Evolutionary conservation across 2,329 filamentous ascomycete genomes (phyloP), one percentile per base, ranked within the genome.

Genomic region (Coniochaeta sp.): DNA sequence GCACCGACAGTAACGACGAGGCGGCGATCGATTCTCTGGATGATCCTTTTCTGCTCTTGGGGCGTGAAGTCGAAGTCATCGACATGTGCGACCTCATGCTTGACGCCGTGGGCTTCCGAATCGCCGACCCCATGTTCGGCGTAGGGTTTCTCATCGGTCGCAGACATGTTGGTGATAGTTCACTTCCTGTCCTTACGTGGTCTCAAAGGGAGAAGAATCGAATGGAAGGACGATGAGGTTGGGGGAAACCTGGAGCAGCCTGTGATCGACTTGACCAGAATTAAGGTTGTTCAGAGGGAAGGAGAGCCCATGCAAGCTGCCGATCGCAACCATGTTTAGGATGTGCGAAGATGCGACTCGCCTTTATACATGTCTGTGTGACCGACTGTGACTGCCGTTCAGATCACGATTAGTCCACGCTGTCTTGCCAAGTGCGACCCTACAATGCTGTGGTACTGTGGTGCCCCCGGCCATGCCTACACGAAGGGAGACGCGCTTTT

Each of bases 21-120:
- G 2, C 87, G 83, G 32, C 79, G 75, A 72, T 96, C 91, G 65
- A 95, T 78, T 14, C 85, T 83, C 60, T 81, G 79, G 47, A 92
- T 84, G 67, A 95, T 90, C 47, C 75, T 81, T 69, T 77, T 83
- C 74, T 89, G 83, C 73, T 93, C 86, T 19, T 78, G 73, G 0
- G 79, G 78, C 0, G 83, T 80, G 72, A 88, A 86, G 58, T 76
- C 79, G 63, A 56, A 56, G 54, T 56, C 54, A 24, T 38, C 54
- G 16, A 56, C 54, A 24, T n/a, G 19, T 16, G 34, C 17, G 24
- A 24, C 28, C 19, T 34, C 19, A 8, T 19, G n/a, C 54, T 56
- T 56, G 54, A 38, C n/a, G n/a, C 30, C 30, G n/a, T 22, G 30
- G 28, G 28, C 30, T 34, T 34, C 54, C 3, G 28, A 14, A 32